Evolutionary conservation across 129 eudicot genomes (phyloP), one percentile per base, ranked within the genome.

Genomic region (Gnaphalium uliginosum): DNA sequence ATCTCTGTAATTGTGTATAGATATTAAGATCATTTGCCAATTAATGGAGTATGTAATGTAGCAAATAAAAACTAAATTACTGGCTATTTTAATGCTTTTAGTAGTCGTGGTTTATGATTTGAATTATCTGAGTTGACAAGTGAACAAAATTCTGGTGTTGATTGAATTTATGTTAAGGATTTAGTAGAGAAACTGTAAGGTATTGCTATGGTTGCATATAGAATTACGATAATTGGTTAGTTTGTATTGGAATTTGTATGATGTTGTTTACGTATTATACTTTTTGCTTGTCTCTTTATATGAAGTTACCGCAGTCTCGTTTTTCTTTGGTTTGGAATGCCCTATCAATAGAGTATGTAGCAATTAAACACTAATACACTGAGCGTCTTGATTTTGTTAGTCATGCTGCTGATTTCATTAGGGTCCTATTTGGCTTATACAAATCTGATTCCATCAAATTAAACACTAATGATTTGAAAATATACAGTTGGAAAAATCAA

Each of bases 401-500:
- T 53, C 59, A 25, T 74, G 68, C 17, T 57, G 35, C 60, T 72
- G 57, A 74, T 74, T 39, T 10, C 11, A 25, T 29, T 60, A 51
- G n/a, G 19, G 5, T 74, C 27, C 41, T 1, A 24, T 58, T 35
- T 33, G 37, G 18, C 50, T 57, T 26, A 39, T 73, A 0, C 18
- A 22, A 35, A 13, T 39, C 77, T 53, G 24, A 22, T 5, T 30
- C 22, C 19, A n/a, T 22, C 23, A 41, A 62, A 46, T 46, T 43
- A 15, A 68, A n/a, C 74, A 33, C 43, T 71, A 65, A 48, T 27
- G 30, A 26, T n/a, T 63, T 26, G n/a, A 48, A 19, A 13, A 29
- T 22, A 23, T 75, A 30, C 71, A 66, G 73, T 66, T 50, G 73
- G n/a, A 22, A 58, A 58, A 57, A 13, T 27, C 32, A 69, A 30